Base-by-base conservation (phyloP, 2,329 filamentous ascomycete genomes). In the Neofusicoccum laricinum region DNA sequence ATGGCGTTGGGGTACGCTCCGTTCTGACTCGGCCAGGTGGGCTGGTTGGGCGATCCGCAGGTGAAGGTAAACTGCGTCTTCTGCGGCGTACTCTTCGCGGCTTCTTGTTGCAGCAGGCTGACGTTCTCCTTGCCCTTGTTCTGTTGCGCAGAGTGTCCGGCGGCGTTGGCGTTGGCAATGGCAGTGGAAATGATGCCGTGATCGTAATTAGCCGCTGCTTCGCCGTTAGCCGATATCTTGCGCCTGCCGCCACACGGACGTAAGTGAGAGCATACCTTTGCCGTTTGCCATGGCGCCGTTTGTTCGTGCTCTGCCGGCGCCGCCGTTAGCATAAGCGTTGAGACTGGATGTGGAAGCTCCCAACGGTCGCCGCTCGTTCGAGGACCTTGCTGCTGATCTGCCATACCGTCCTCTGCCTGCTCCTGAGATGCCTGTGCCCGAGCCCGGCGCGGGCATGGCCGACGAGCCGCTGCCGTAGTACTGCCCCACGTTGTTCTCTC, bases 1-100 rank as follows among this genome's bases (percentile, higher is more conserved):
- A 78, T 68, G 32, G 76, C 70, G 17, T 50, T 49, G 61, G 77
- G 67, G 67, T 76, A 76, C 48, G 69, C 64, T 48, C 69, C 70
- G 67, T 79, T 81, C 66, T 84, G 81, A 72, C 88, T 87, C 48
- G 91, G 90, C 88, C 90, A 92, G 59, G 88, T 87, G 75, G 92
- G 86, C 64, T 90, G 88, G 65, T 90, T 92, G 0, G 91, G 89
- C 1, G 93, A 94, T 71, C 96, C 91, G 77, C 93, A 97, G 12
- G 92, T 96, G 74, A 99, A 99, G 10, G 95, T 99, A 75, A 99
- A 99, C 71, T 97, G 92, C 0, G 91, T 90, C 64, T 93, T 92
- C 5, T 89, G 86, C 4, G 91, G 87, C 40, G 85, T 87, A 3
- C 85, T 89, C 65, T 82, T 82, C 5, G 82, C 77, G 17, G 85